phyloP scores from a whole-genome alignment of 192 early-diverging fungal genomes.

The Backusella psychrophila region DNA sequence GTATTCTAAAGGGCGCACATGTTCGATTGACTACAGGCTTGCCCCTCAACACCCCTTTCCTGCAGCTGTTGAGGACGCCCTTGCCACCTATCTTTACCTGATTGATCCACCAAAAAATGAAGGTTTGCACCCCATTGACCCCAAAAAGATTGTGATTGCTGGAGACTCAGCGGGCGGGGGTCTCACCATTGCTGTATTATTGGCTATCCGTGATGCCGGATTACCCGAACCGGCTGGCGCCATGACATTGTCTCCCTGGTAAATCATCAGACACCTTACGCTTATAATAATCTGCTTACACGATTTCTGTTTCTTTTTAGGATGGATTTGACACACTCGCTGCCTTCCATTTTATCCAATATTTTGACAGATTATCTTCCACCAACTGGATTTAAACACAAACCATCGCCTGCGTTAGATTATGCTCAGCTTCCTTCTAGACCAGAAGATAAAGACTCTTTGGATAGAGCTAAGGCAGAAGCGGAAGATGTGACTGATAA shows the following conservation, averaged over 20 bases:
- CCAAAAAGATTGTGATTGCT: conserved; percentile 57
- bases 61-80: conserved; percentile 74
- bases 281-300: too few species aligned
- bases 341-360: conserved; percentile 39
- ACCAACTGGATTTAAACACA: conserved; percentile 41
- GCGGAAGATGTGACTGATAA: not conserved
- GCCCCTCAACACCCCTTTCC: conserved; percentile 83
- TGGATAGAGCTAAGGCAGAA: not conserved
- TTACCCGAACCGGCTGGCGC: conserved; percentile 56
- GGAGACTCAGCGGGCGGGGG: conserved; percentile 74
- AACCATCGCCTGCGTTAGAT: conserved; percentile 31
- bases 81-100: conserved; percentile 72
- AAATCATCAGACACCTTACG: not conserved
- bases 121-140: conserved; percentile 43
- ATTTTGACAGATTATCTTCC: conserved; percentile 43
- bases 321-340: conserved; percentile 48
- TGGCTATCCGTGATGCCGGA: conserved; percentile 56
- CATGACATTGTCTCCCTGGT: conserved; percentile 65
- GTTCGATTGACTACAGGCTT: conserved; percentile 69
- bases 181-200: conserved; percentile 49
- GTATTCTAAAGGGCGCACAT: conserved; percentile 23
- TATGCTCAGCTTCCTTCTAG: conserved; percentile 16
- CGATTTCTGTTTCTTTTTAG: not conserved
- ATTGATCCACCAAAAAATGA: conserved; percentile 46
- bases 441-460: not conserved